Base-by-base conservation (phyloP, 306 rosid genomes). In the Castanopsis chinensis region DNA sequence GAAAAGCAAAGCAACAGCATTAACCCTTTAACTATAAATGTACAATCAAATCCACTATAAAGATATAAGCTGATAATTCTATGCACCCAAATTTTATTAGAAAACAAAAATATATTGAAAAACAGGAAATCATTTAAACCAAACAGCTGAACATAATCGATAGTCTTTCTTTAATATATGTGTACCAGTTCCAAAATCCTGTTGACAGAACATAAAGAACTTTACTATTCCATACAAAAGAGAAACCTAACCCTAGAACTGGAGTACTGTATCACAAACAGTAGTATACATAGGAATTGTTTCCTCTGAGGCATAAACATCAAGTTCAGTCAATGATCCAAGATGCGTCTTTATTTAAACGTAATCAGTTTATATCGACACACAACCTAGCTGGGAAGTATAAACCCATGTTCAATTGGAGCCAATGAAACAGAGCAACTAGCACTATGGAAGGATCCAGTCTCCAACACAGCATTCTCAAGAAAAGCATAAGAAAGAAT, bases 21-120 rank as follows among this genome's bases (percentile, higher is more conserved):
- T 32, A 78, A 76, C 56, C 5, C 71, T 80, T 13, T 68, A 37
- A 85, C 37, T 15, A 58, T 32, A 60, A 27, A 72, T 65, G 65
- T 69, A 56, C 45, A 75, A 52, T 65, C 56, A 19, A 78, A 71
- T 77, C 51, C 80, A 82, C 78, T 10, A 70, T 32, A 71, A 49
- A 2, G 30, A 21, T 6, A 69, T 28, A 49, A 45, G 76, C 28
- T 83, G 57, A 25, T 81, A 58, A 60, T 33, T 12, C 19, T 18
- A 27, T 55, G 71, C 60, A 79, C 71, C 54, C 58, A 78, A 77
- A 32, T 41, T 20, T 30, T 23, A 23, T 23, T 60, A 8, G 6
- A 25, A 60, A 12, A 25, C 25, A 57, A 59, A 21, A 9, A 23
- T 23, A 20, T 5, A 23, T 4, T 12, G 17, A 2, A 10, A 33